Percentiles rank a stretch among this genome's conserved stretches.
Evolutionary conservation across 305 asterid species (phyloP).

Genomic region (Ajuga reptans): DNA sequence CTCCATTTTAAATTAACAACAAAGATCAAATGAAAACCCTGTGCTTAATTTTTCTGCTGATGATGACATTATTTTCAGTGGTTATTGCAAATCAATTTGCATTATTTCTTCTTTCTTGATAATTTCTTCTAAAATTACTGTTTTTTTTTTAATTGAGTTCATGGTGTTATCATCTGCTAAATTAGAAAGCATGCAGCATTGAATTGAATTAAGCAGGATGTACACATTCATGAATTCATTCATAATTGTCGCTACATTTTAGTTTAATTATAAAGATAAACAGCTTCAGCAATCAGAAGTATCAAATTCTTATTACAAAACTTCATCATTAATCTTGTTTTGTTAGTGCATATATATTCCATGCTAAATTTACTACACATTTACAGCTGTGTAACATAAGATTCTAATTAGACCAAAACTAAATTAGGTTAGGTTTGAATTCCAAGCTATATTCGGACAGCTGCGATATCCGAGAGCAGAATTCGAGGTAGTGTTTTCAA

Average conservation of each 20-base stretch:
- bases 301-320: too few relatives aligned
- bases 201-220: constrained; percentile 26
- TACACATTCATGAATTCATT: constrained; percentile 37
- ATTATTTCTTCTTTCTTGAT: neutral
- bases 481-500: too few relatives aligned
- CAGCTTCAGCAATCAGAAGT: too few relatives aligned
- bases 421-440: too few relatives aligned
- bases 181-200: constrained; percentile 1
- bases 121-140: neutral
- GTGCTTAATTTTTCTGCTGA: neutral
- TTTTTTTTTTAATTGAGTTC: neutral
- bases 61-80: neutral
- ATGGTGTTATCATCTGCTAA: constrained; percentile 14
- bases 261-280: too few relatives aligned
- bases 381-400: too few relatives aligned
- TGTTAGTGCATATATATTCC: too few relatives aligned
- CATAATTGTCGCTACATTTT: constrained; percentile 4
- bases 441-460: too few relatives aligned
- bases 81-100: constrained; percentile 5
- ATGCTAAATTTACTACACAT: too few relatives aligned
- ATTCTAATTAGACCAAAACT: too few relatives aligned
- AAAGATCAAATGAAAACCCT: neutral
- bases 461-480: too few relatives aligned
- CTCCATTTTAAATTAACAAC: constrained; percentile 27
- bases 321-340: too few relatives aligned